phyloP scores from a whole-genome alignment of 352 stramenopile species.

The Globisporangium sylvaticum region DNA sequence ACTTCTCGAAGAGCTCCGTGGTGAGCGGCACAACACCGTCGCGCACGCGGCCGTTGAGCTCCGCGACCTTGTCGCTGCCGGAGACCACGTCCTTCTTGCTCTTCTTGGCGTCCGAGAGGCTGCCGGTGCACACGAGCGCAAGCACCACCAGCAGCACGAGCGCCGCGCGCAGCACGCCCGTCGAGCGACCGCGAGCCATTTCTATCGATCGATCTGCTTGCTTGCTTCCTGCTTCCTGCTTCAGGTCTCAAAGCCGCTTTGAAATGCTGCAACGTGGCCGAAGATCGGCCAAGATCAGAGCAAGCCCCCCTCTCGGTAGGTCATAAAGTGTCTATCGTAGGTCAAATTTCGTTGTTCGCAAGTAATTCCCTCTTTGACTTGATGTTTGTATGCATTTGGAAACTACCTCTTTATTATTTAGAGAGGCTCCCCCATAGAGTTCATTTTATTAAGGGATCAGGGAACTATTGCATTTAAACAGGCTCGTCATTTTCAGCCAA shows the following conservation, averaged over 20 bases:
- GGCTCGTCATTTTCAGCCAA: not conserved
- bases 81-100: conserved; percentile 25
- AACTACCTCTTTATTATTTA: too few relatives aligned
- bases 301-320: too few relatives aligned
- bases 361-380: too few relatives aligned
- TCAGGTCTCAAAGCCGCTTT: not conserved
- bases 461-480: too few relatives aligned
- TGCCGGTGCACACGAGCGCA: conserved; percentile 31
- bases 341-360: too few relatives aligned
- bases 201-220: not conserved
- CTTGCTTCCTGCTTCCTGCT: not conserved
- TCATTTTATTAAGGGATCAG: too few relatives aligned
- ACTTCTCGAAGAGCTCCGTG: conserved; percentile 49
- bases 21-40: conserved; percentile 64
- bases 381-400: too few relatives aligned
- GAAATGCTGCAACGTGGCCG: conserved; percentile 8
- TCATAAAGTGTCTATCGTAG: too few relatives aligned
- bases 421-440: too few relatives aligned
- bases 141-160: conserved; percentile 34
- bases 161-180: conserved; percentile 12
- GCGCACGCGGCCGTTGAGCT: conserved; percentile 42
- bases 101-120: conserved; percentile 36
- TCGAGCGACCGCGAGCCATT: not conserved
- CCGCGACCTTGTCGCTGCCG: conserved; percentile 61
- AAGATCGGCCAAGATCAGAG: not conserved